These are phyloP conservation scores for Chrysoporthe cubensis DNA, from an alignment of 2,329 filamentous ascomycete species.

Conservation along the genomic window DNA sequence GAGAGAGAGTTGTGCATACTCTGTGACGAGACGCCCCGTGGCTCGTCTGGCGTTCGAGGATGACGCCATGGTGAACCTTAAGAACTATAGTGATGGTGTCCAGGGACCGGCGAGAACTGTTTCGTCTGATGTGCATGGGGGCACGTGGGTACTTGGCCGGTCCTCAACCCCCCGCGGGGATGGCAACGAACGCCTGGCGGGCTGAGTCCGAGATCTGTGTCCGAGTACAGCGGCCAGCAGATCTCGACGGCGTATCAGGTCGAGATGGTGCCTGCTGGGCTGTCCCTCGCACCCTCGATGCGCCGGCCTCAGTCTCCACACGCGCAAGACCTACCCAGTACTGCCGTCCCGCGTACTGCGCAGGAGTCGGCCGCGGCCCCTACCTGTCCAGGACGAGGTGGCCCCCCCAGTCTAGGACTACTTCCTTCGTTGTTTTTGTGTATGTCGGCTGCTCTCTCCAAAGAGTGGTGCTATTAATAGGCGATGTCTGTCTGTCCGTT, in stretches of 20 bases:
- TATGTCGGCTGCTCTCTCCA: no score
- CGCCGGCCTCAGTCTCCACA: no score
- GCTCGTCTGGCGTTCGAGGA: not conserved
- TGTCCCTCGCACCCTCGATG: no score
- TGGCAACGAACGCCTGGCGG: not conserved
- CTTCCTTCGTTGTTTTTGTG: not conserved
- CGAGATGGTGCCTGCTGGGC: no score
- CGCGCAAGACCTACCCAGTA: no score
- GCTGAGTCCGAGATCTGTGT: not conserved
- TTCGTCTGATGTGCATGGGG: not conserved
- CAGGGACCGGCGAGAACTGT: not conserved
- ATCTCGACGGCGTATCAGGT: no score
- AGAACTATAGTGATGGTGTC: not conserved
- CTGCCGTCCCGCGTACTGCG: not conserved
- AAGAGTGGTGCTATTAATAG: no score
- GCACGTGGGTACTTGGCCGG: not conserved
- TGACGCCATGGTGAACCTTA: not conserved
- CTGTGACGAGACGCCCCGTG: no score
- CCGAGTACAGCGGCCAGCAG: no score
- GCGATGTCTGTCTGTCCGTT: no score
- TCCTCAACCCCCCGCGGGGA: no score
- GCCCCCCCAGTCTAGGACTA: not conserved
- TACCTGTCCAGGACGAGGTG: not conserved
- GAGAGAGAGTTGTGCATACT: no score
- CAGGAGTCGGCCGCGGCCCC: not conserved